These are phyloP conservation scores for Nannizziopsis arthrosporioides DNA, from an alignment of 2,329 filamentous ascomycete genomes.

Conservation along the genomic window DNA sequence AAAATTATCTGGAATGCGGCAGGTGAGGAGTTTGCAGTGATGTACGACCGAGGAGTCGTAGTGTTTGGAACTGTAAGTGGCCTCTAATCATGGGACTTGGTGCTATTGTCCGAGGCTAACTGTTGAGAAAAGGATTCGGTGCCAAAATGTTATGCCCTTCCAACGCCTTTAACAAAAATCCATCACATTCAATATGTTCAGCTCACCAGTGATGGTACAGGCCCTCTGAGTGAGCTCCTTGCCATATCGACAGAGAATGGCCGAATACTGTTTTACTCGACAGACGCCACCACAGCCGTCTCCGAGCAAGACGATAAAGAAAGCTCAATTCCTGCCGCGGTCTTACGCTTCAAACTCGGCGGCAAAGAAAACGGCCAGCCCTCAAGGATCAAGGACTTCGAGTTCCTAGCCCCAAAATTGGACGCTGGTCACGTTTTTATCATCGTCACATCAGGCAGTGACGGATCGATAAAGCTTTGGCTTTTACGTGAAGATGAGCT, in stretches of 20 bases:
- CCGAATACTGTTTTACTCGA: constrained; percentile 61
- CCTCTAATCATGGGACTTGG: not conserved
- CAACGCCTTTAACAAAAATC: constrained; percentile 61
- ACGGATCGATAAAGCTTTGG: constrained; percentile 77
- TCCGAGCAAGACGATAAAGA: constrained; percentile 31
- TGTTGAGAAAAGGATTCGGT: constrained; percentile 53
- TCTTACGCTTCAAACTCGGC: constrained; percentile 61
- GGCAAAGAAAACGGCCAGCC: constrained; percentile 56
- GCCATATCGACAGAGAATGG: constrained; percentile 85
- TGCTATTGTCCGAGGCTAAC: constrained; percentile 12
- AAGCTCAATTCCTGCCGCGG: constrained; percentile 48
- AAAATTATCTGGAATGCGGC: constrained; percentile 67
- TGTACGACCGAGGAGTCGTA: constrained; percentile 72
- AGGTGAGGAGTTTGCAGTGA: constrained; percentile 75
- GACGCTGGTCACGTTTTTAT: constrained; percentile 35
- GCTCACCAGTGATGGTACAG: constrained; percentile 31
- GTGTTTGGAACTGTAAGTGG: constrained; percentile 62
- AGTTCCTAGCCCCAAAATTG: constrained; percentile 42
- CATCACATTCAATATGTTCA: constrained; percentile 67
- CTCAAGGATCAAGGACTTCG: constrained; percentile 80
- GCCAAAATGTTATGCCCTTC: constrained; percentile 61
- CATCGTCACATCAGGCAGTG: constrained; percentile 67
- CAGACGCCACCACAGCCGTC: constrained; percentile 14
- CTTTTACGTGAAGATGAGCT: constrained; percentile 37
- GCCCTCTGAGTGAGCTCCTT: constrained; percentile 42